These are phyloP conservation scores for Tylopilus subfusipes DNA, from an alignment of 768 basidiomycete genomes.

Conservation along the genomic window DNA sequence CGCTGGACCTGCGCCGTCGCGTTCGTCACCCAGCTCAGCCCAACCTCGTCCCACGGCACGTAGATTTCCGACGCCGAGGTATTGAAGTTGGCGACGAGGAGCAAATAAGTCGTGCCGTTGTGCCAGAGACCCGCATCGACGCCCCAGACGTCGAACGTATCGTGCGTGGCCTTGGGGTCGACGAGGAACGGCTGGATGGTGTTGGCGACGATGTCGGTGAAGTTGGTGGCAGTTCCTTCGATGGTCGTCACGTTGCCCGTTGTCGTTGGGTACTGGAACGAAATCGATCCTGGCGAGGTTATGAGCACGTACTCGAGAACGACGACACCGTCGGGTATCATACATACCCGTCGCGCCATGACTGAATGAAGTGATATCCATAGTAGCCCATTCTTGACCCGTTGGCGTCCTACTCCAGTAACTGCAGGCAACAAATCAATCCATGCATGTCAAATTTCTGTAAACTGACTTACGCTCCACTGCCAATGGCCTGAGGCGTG, in stretches of 20 bases:
- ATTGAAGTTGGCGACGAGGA: constrained; percentile 18
- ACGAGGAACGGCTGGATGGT: constrained; percentile 24
- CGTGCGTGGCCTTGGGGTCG: constrained; percentile 4
- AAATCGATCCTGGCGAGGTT: constrained; percentile 23
- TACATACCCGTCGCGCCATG: constrained; percentile 27
- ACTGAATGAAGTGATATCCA: constrained; percentile 24
- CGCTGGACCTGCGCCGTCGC: constrained; percentile 18
- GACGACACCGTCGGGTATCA: no score
- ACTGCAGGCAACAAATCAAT: constrained; percentile 9
- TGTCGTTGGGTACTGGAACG: constrained; percentile 27
- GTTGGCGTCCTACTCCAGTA: constrained; percentile 31
- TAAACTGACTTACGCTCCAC: constrained; percentile 29
- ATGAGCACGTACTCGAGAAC: neutral
- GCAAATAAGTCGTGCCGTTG: constrained; percentile 21
- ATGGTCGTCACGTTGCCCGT: constrained; percentile 21
- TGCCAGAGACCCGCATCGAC: constrained; percentile 25
- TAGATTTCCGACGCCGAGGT: neutral
- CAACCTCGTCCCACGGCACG: constrained; percentile 20
- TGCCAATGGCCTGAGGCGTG: constrained; percentile 76
- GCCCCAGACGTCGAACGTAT: constrained; percentile 11
- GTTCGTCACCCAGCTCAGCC: constrained; percentile 14
- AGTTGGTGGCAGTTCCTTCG: constrained; percentile 11
- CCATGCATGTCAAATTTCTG: no score
- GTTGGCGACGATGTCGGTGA: constrained; percentile 1
- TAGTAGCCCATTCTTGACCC: constrained; percentile 25